Percentiles rank a stretch among this genome's conserved stretches.
Conservation (phyloP, 139 green algal genomes). For the Coelastrella sp. region DNA sequence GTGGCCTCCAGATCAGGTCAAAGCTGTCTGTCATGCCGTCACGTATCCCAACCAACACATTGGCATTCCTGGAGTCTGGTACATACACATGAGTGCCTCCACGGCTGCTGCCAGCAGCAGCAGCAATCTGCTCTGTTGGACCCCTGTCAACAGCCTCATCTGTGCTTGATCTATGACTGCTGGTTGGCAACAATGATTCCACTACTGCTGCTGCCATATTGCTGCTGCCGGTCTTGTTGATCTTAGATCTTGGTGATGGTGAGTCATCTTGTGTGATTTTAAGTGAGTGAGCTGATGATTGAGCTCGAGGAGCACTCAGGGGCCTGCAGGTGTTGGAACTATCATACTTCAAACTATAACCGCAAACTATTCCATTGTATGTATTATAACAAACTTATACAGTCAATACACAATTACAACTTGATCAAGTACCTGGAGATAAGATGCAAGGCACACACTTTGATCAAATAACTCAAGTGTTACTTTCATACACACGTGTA, state of each 20-base stretch:
- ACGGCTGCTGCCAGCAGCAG: not conserved
- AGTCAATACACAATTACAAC: no score
- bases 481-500: no score
- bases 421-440: no score
- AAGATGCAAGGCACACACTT: not conserved
- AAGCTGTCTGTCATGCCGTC: slow-evolving; percentile 71
- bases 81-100: slow-evolving; percentile 61
- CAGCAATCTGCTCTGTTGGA: not conserved
- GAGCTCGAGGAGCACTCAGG: not conserved
- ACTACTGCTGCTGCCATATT: not conserved
- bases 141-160: not conserved
- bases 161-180: no score
- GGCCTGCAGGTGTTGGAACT: not conserved
- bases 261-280: not conserved
- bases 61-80: slow-evolving; percentile 69
- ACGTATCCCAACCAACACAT: slow-evolving; percentile 78
- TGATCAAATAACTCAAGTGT: not conserved
- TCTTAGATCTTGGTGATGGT: not conserved
- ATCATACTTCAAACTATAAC: no score
- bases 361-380: no score
- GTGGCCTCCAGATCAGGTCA: slow-evolving; percentile 59
- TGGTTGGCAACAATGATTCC: no score
- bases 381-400: no score
- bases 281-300: not conserved
- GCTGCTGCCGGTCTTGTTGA: not conserved